Evolutionary conservation across 1,284 basidiomycete species (phyloP).

Genomic region (Farysia itapuensis): DNA sequence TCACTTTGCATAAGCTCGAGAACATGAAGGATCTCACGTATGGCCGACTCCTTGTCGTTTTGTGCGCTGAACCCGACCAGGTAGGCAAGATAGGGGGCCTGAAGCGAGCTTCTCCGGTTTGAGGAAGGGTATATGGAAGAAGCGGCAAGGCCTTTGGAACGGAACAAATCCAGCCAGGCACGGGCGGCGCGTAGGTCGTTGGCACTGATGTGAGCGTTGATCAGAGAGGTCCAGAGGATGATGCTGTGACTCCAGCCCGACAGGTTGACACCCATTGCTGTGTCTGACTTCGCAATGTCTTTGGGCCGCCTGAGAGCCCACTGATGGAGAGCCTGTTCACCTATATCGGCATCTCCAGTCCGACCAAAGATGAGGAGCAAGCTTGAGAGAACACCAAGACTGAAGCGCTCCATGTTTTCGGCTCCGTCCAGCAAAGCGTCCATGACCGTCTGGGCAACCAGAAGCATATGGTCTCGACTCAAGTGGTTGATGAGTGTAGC

Average conservation of each 20-base stretch:
- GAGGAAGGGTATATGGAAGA: not conserved
- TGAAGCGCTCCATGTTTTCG: constrained; percentile 3
- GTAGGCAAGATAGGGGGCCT: constrained; percentile 19
- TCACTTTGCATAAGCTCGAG: constrained; percentile 13
- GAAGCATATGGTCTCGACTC: constrained; percentile 2
- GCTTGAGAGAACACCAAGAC: constrained; percentile 6
- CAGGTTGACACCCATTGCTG: not conserved
- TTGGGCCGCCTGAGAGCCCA: constrained; percentile 13
- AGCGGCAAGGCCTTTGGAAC: not conserved
- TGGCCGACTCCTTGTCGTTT: not conserved
- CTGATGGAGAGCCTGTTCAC: constrained; percentile 5
- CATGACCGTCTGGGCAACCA: constrained; percentile 4
- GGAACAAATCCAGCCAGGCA: constrained; percentile 21
- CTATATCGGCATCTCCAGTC: constrained; percentile 3
- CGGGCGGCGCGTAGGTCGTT: constrained; percentile 11
- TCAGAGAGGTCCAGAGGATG: constrained; percentile 14
- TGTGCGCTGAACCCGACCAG: constrained; percentile 6
- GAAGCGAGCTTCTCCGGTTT: not conserved
- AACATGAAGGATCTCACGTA: not conserved
- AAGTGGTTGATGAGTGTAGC: constrained; percentile 7
- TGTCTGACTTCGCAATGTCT: not conserved
- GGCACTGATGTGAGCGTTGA: constrained; percentile 10
- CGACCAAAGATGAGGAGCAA: constrained; percentile 17
- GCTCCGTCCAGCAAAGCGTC: constrained; percentile 3
- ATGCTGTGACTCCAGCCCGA: constrained; percentile 20